Percentiles rank a stretch among this genome's conserved stretches.
Conservation (phyloP, 2,329 filamentous ascomycete genomes). For the Sphaerulina populicola region DNA sequence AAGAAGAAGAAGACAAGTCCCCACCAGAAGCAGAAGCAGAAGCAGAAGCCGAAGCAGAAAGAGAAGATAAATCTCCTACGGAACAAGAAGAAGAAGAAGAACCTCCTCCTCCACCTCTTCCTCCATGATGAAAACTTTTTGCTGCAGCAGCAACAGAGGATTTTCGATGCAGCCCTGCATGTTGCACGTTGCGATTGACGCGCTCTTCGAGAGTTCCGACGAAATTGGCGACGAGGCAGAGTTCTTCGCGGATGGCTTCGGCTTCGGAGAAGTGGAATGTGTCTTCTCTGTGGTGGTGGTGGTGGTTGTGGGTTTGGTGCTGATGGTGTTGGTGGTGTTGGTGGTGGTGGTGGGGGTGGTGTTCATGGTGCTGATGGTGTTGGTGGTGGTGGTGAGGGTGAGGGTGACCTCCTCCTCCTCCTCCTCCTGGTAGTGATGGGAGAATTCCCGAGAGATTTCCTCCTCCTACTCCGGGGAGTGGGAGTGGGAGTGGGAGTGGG, state of each 20-base stretch:
- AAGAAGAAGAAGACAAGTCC: no score
- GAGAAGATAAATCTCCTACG: no score
- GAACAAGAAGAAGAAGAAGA: no score
- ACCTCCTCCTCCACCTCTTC: background rate
- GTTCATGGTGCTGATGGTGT: no score
- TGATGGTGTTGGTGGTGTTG: background rate
- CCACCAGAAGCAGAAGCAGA: no score
- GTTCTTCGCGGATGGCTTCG: slow-evolving; percentile 12
- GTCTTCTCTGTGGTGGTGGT: background rate
- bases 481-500: no score
- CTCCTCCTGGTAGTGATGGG: no score
- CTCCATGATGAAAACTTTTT: background rate
- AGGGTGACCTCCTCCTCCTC: no score
- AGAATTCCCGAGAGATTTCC: no score
- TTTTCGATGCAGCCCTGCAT: background rate
- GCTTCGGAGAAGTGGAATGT: slow-evolving; percentile 11
- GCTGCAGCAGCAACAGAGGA: background rate
- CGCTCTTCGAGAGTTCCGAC: slow-evolving; percentile 11
- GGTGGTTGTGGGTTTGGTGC: background rate
- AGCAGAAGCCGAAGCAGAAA: no score
- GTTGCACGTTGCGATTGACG: background rate
- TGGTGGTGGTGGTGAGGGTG: no score
- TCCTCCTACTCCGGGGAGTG: no score
- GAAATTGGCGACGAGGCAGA: slow-evolving; percentile 10
- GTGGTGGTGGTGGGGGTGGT: background rate